Percentiles rank a stretch among this genome's conserved stretches.
Evolutionary conservation across 2,329 filamentous ascomycete genomes (phyloP).

Genomic region (Neoarthrinium moseri): DNA sequence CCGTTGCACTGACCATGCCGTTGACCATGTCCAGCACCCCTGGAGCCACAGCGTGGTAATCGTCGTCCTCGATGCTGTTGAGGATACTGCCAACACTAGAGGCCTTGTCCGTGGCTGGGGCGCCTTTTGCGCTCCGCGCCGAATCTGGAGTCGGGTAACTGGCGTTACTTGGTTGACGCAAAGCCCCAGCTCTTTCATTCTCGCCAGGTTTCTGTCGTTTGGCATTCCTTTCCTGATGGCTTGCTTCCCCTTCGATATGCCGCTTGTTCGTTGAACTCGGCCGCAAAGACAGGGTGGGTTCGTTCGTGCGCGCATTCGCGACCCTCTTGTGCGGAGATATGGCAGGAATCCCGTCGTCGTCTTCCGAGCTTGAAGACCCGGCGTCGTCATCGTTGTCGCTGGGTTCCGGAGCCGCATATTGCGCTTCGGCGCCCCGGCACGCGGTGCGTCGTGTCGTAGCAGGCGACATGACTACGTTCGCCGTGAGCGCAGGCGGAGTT

Average conservation of each 20-base stretch:
- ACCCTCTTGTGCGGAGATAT: conserved; percentile 16
- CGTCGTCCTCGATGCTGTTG: conserved; percentile 14
- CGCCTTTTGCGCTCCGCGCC: neutral
- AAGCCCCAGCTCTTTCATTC: conserved; percentile 15
- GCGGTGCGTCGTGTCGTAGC: conserved; percentile 8
- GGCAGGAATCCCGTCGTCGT: conserved; percentile 23
- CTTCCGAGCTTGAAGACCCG: conserved; percentile 17
- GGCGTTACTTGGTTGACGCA: neutral
- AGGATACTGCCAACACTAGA: conserved; percentile 4
- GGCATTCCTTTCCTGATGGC: neutral
- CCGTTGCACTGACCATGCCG: conserved; percentile 14
- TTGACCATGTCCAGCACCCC: conserved; percentile 14
- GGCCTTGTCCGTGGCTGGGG: neutral
- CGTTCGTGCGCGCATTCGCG: conserved; percentile 4
- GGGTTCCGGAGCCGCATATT: neutral
- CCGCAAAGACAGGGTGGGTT: neutral
- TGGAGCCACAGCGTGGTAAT: conserved; percentile 5
- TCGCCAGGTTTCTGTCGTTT: too few species aligned
- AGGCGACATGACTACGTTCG: neutral
- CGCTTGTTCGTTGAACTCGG: neutral
- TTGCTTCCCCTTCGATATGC: neutral
- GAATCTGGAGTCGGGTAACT: conserved; percentile 9
- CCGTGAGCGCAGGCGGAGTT: neutral
- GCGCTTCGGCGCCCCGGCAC: conserved; percentile 1
- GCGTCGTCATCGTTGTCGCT: neutral